Conservation (phyloP, 2,329 filamentous ascomycete genomes). For the Rhynchosporium graminicola region DNA sequence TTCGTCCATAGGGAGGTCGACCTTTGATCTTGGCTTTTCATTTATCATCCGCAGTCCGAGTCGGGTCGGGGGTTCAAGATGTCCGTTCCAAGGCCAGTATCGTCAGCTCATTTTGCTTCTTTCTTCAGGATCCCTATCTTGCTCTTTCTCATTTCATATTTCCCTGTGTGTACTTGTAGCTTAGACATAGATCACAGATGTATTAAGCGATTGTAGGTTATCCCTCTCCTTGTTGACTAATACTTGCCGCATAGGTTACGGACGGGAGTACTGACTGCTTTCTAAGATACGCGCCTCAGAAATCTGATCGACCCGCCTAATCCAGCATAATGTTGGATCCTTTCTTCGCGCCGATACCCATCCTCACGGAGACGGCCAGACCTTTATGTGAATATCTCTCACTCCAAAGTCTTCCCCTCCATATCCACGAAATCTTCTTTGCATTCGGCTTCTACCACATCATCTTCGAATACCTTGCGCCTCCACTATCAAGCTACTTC, state of each 20-base stretch:
- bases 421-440: conserved; percentile 73
- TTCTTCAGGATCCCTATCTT: background rate
- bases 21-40: conserved; percentile 8
- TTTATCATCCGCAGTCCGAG: background rate
- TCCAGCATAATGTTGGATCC: conserved; percentile 64
- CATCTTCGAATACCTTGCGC: conserved; percentile 66
- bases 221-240: background rate
- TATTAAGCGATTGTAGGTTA: background rate
- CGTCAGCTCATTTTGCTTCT: conserved; percentile 2
- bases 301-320: background rate
- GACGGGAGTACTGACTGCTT: background rate
- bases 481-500: conserved; percentile 60
- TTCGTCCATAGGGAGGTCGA: conserved; percentile 1
- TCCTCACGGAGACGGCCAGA: conserved; percentile 51
- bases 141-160: background rate
- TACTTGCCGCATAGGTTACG: background rate
- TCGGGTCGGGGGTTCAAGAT: conserved; percentile 2
- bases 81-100: conserved; percentile 5
- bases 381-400: conserved; percentile 62
- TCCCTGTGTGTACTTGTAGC: background rate
- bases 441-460: conserved; percentile 67
- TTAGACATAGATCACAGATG: background rate
- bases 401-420: conserved; percentile 68
- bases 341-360: conserved; percentile 59
- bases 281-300: background rate